phyloP scores from a whole-genome alignment of 306 rosid species.

The Argentina anserina region DNA sequence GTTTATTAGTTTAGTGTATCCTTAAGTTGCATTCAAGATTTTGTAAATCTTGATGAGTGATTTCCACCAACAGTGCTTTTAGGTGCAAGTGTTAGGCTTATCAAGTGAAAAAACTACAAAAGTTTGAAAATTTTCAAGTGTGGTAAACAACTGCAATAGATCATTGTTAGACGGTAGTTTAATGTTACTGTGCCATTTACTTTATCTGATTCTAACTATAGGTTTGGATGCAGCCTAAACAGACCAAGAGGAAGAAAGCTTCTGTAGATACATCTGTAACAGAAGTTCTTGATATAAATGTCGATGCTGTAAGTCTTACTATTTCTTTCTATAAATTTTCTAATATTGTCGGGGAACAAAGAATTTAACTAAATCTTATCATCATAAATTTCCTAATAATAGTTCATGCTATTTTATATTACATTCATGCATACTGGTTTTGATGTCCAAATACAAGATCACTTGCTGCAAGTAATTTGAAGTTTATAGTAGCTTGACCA shows the following conservation, averaged over 20 bases:
- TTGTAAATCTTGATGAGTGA: background rate
- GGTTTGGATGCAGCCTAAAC: slow-evolving; percentile 34
- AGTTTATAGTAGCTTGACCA: background rate
- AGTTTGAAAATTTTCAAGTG: background rate
- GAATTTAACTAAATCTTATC: background rate
- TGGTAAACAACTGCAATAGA: background rate
- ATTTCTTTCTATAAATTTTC: background rate
- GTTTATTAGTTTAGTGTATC: background rate
- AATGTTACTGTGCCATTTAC: background rate
- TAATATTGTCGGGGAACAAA: background rate
- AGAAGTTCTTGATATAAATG: slow-evolving; percentile 36
- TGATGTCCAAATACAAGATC: background rate
- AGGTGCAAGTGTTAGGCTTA: background rate
- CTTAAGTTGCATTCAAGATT: background rate
- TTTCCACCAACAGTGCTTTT: background rate
- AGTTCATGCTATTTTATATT: background rate
- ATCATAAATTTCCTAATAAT: background rate
- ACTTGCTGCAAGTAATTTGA: background rate
- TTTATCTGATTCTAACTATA: background rate
- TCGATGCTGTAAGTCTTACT: slow-evolving; percentile 30
- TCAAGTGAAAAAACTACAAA: background rate
- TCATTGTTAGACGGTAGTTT: background rate
- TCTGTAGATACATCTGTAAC: slow-evolving; percentile 35
- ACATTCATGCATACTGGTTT: background rate
- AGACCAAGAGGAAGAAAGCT: slow-evolving; percentile 29